Evolutionary conservation across 495 filamentous ascomycete genomes (phyloP), one percentile per base, ranked within the genome.

Genomic region (Daldinia concentrica): DNA sequence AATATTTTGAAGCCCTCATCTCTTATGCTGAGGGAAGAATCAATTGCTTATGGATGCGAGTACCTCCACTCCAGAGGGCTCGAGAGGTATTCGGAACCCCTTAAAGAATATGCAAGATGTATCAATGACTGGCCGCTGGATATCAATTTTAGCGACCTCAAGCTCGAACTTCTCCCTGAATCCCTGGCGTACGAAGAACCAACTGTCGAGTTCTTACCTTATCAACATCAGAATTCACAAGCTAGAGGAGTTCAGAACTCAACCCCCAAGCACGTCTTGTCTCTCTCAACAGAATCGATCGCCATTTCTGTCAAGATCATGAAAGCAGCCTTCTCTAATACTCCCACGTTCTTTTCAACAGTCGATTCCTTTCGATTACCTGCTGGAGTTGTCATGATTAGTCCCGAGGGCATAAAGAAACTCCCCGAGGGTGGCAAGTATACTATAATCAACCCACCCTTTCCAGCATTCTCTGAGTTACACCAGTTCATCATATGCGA

Each of bases 361-460:
- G 8, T 17, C 12, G 6, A 14, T 22, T 48, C 34, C 8, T 29
- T 69, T 51, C 8, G 24, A 43, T 24, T 64, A 17, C 60, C 66
- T 14, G 41, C 39, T 26, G 43, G 54, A 1, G 17, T 29, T 32
- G 17, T 59, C 41, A 54, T 69, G 0, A 1, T 69, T 0, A 11
- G 52, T 37, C 59, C 52, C 12, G 3, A 2, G 0, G 43, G 50
- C 14, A 14, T 1, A 32, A 64, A 55, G 36, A 6, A 8, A 24
- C 29, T 70, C 2, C 0, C 5, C 0, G 27, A 55, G 22, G 14
- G 43, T 15, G 67, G 67, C 48, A 22, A 12, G 19, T 70, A 70
- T 36, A 65, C 26, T 0, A 22, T 70, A 4, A 3, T 60, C 7
- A 56, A 57, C 11, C 4, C 5, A 1, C 6, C 24, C 9, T 5